A percentile compares a stretch with the other conserved stretches of the same genome.
Conservation (phyloP, 73 alveolate genomes). For the Tetrahymena malaccensis region DNA sequence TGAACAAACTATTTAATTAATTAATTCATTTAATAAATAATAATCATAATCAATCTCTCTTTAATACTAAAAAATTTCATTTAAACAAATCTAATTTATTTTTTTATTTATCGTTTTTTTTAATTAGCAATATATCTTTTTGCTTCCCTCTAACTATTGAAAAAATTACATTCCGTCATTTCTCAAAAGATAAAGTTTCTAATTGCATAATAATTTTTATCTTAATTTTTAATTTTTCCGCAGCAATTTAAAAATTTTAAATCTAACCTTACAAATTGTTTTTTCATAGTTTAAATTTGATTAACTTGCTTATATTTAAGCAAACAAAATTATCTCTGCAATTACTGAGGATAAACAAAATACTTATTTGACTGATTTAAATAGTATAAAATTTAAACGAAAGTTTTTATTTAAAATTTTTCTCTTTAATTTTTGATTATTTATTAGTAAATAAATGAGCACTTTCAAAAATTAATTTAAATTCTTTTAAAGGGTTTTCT, state of each 20-base stretch:
- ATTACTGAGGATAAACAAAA: neutral
- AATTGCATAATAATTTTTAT: neutral
- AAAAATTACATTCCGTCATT: neutral
- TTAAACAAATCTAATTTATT: neutral
- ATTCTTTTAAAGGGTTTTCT: too few species aligned
- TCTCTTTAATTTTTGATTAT: too few species aligned
- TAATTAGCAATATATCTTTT: neutral
- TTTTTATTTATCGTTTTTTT: neutral
- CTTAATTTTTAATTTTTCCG: neutral
- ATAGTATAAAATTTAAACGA: too few species aligned
- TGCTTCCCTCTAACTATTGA: neutral
- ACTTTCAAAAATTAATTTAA: too few species aligned
- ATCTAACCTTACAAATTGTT: neutral
- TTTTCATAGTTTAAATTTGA: neutral
- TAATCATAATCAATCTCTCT: neutral
- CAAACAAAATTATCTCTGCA: neutral
- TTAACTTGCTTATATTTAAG: too few species aligned
- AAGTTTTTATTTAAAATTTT: neutral
- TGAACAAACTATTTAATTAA: neutral
- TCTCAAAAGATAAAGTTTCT: neutral
- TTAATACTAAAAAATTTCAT: neutral
- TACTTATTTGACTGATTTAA: neutral
- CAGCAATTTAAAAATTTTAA: neutral
- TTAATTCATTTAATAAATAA: too few species aligned
- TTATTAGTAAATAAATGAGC: too few species aligned